These are phyloP conservation scores for Lasiosphaeria miniovina DNA, from an alignment of 495 filamentous ascomycete species.

Conservation along the genomic window DNA sequence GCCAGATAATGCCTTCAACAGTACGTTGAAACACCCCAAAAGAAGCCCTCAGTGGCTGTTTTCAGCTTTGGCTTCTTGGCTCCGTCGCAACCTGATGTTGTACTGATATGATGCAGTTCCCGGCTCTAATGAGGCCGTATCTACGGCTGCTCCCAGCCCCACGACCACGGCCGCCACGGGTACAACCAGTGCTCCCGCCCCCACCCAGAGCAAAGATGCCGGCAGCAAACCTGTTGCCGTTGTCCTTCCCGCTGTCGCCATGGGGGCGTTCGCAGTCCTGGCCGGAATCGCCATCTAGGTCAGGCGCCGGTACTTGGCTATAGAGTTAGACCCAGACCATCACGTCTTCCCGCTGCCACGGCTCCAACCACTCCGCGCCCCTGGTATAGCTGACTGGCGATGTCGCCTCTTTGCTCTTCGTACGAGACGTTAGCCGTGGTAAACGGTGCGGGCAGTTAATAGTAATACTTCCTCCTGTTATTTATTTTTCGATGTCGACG, in stretches of 20 bases:
- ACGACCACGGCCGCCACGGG: slow-evolving; percentile 2
- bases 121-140: slow-evolving; percentile 16
- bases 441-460: no score
- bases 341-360: not conserved
- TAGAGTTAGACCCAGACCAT: not conserved
- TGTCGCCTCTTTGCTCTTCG: not conserved
- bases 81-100: not conserved
- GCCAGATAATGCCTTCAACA: slow-evolving; percentile 37
- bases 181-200: slow-evolving; percentile 1
- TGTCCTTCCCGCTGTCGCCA: slow-evolving; percentile 17
- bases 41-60: no score
- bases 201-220: slow-evolving; percentile 18
- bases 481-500: not conserved
- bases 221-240: slow-evolving; percentile 11
- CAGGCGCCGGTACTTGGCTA: not conserved
- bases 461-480: not conserved
- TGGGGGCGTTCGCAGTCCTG: slow-evolving; percentile 28
- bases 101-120: slow-evolving; percentile 18
- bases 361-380: not conserved
- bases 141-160: not conserved
- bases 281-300: slow-evolving; percentile 24
- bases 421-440: not conserved
- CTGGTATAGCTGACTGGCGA: not conserved
- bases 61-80: no score
- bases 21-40: slow-evolving; percentile 16